A percentile compares a stretch with the other conserved stretches of the same genome.
phyloP scores from a whole-genome alignment of 2,329 filamentous ascomycete species.

The Chalaropsis thielavioides region DNA sequence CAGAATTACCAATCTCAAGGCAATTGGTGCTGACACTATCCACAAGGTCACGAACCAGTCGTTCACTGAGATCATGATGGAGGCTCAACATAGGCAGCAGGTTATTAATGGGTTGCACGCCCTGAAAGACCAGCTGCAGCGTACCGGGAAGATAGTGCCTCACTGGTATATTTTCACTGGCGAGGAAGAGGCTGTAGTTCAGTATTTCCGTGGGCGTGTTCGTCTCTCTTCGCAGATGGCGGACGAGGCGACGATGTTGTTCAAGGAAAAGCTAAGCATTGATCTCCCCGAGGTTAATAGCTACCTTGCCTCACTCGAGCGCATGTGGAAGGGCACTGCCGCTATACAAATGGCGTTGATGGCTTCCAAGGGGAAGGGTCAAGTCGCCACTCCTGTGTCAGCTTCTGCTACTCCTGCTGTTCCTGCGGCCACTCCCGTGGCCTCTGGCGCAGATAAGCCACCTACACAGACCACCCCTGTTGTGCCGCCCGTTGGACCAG shows the following conservation, averaged over 20 bases:
- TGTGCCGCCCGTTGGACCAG: not conserved
- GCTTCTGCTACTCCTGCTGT: not conserved
- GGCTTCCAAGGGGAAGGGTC: not conserved
- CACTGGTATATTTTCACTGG: slow-evolving; percentile 1
- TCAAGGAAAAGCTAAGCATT: slow-evolving; percentile 2
- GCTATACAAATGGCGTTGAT: not conserved
- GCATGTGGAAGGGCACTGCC: not conserved
- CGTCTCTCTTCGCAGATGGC: not conserved
- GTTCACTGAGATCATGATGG: not conserved
- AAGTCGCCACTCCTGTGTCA: not conserved
- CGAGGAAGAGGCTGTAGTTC: not conserved
- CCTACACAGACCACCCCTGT: not conserved
- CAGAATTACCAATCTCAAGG: not conserved
- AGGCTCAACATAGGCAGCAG: not conserved
- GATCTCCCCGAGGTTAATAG: slow-evolving; percentile 1
- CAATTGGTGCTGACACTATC: not conserved
- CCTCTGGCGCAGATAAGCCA: not conserved
- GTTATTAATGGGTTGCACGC: not conserved
- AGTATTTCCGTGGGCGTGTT: not conserved
- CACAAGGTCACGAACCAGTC: not conserved
- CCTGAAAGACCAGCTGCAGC: not conserved
- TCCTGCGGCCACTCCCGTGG: not conserved
- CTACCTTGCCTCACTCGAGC: not conserved
- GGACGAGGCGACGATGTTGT: not conserved
- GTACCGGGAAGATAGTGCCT: not conserved